phyloP scores from a whole-genome alignment of 371 early-diverging fungal genomes.

The Rhizopus delemar region DNA sequence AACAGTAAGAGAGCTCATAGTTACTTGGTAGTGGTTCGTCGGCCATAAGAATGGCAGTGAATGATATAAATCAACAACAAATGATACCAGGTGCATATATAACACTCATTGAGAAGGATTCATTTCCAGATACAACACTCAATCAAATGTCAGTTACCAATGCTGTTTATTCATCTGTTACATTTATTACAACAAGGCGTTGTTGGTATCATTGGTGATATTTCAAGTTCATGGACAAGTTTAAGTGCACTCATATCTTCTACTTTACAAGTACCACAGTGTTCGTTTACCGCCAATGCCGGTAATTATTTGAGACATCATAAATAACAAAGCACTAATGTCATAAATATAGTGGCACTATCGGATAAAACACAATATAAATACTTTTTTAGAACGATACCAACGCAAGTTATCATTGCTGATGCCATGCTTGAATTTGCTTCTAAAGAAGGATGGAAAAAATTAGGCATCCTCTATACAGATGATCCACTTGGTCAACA shows the following conservation, averaged over 20 bases:
- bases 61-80: conserved; percentile 56
- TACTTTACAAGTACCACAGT: conserved; percentile 54
- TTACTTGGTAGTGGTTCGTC: conserved; percentile 53
- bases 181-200: conserved; percentile 55
- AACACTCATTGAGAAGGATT: conserved; percentile 62
- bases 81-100: conserved; percentile 61
- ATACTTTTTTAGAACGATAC: conserved; percentile 59
- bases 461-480: conserved; percentile 49
- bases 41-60: conserved; percentile 60
- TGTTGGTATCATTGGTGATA: conserved; percentile 61
- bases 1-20: conserved; percentile 5
- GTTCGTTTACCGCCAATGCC: conserved; percentile 55
- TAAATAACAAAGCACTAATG: background rate
- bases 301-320: conserved; percentile 24
- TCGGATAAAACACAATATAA: conserved; percentile 46
- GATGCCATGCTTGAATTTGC: conserved; percentile 53
- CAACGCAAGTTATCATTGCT: conserved; percentile 46
- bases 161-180: conserved; percentile 63
- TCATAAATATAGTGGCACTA: conserved; percentile 34
- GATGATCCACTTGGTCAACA: conserved; percentile 53
- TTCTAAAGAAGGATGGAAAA: conserved; percentile 46
- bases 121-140: conserved; percentile 53
- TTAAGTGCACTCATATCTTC: conserved; percentile 58
- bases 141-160: conserved; percentile 49
- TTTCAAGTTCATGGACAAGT: conserved; percentile 55